Base-by-base conservation (phyloP, 1,284 basidiomycete species). In the Schizophyllum amplum region DNA sequence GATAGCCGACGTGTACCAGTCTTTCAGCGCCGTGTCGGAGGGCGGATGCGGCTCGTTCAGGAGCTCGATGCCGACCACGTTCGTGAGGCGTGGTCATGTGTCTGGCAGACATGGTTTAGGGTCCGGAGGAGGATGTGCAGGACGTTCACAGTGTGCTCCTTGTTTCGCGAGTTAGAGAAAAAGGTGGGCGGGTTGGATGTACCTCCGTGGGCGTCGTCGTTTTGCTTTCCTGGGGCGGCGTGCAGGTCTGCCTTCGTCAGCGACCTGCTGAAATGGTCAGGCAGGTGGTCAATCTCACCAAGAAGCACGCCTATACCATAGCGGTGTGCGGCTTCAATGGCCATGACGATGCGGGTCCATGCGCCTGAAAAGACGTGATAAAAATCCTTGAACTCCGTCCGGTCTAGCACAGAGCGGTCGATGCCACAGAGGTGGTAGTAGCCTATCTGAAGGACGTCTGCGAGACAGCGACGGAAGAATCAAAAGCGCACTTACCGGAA, bases 61-160 rank as follows among this genome's bases (percentile, higher is more conserved):
- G 3, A 95, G 75, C 67, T 94, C 88, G 53, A 95, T 75, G 5
- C 92, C 92, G 48, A 93, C 78, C 24, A 94, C 71, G 66, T 93
- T 91, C 1, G 78, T 75, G 26, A 71, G 64, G 1, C 65, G 65
- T 4, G 68, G 68, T 55, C 50, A 33, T 67, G 64, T 2, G 61
- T 59, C 13, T 57, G 15, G 27, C 80, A 76, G 17, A 74, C 65
- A 1, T 71, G 66, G 13, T 74, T 71, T 26, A 90, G 71, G 52
- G 81, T 75, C 9, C 67, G 65, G 22, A 80, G 64, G 21, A 84
- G 71, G 1, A 69, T 69, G 24, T 73, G 68, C 46, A 86, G 74
- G 42, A 78, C 71, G 47, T 72, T 72, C 23, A 80, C 74, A 0
- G 87, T 86, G 33, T 81, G 80, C 3, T 75, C 70, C 62, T 84